Percentiles rank a stretch among this genome's conserved stretches.
Conservation (phyloP, 495 filamentous ascomycete species). For the Thermochaetoides thermophila region DNA sequence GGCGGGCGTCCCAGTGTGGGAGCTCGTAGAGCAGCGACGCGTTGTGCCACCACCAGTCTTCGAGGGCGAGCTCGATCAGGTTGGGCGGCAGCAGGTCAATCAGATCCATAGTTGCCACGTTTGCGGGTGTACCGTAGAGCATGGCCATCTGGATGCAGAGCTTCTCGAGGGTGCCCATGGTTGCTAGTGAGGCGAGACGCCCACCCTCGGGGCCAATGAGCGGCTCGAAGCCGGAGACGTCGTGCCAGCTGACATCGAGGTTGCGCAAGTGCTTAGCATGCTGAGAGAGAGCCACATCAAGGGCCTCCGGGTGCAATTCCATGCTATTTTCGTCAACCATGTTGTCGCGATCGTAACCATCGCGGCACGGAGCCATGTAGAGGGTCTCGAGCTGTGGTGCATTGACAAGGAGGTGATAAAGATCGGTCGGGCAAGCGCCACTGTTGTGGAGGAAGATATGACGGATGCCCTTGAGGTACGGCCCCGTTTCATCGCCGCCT, state of each 20-base stretch:
- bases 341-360: neutral
- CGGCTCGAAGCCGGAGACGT: constrained; percentile 7
- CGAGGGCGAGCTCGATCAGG: constrained; percentile 18
- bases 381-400: constrained; percentile 18
- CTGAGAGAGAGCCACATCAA: constrained; percentile 12
- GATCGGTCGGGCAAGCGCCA: constrained; percentile 11
- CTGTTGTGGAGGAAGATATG: constrained; percentile 21
- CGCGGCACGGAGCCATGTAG: constrained; percentile 16
- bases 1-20: constrained; percentile 5
- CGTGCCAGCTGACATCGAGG: constrained; percentile 17
- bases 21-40: constrained; percentile 5
- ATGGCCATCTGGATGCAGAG: constrained; percentile 16
- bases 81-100: constrained; percentile 17
- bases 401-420: constrained; percentile 14
- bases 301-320: constrained; percentile 9
- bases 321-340: neutral
- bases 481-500: neutral
- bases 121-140: constrained; percentile 10
- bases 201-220: constrained; percentile 16
- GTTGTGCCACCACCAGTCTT: constrained; percentile 22
- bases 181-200: constrained; percentile 13
- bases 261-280: constrained; percentile 15
- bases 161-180: constrained; percentile 8
- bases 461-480: constrained; percentile 6
- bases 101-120: constrained; percentile 7